These are phyloP conservation scores for Salix brachista DNA, from an alignment of 345 rosid species.

Conservation along the genomic window DNA sequence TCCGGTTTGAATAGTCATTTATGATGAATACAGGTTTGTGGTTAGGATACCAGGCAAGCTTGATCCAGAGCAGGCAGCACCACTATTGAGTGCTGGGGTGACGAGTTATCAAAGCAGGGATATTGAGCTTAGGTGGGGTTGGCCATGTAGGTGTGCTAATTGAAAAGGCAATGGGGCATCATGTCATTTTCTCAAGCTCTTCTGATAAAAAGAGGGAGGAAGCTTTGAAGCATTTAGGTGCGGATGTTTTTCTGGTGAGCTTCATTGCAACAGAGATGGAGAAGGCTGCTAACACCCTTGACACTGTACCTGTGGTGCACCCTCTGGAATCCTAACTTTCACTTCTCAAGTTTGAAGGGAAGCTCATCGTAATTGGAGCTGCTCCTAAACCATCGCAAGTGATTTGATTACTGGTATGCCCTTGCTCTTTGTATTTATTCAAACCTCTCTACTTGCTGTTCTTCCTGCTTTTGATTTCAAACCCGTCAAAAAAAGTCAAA, in stretches of 20 bases:
- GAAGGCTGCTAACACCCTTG: conserved; percentile 33
- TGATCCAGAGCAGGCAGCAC: conserved; percentile 47
- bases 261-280: conserved; percentile 38
- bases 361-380: conserved; percentile 42
- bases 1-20: too few relatives aligned
- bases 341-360: conserved; percentile 44
- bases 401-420: conserved; percentile 33
- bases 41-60: conserved; percentile 48
- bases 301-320: conserved; percentile 46
- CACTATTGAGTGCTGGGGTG: conserved; percentile 48
- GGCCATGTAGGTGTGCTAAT: conserved; percentile 52
- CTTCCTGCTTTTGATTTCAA: too few relatives aligned
- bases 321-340: conserved; percentile 36
- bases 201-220: conserved; percentile 44
- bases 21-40: conserved; percentile 33
- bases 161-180: conserved; percentile 59
- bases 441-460: too few relatives aligned
- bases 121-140: conserved; percentile 55
- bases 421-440: background rate
- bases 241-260: conserved; percentile 46
- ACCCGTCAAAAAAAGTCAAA: too few relatives aligned
- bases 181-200: conserved; percentile 54
- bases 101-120: conserved; percentile 40
- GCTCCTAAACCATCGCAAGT: conserved; percentile 33
- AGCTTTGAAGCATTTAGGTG: conserved; percentile 47